Base-by-base conservation (phyloP, 768 basidiomycete genomes). In the Rhodotorula kratochvilovae region DNA sequence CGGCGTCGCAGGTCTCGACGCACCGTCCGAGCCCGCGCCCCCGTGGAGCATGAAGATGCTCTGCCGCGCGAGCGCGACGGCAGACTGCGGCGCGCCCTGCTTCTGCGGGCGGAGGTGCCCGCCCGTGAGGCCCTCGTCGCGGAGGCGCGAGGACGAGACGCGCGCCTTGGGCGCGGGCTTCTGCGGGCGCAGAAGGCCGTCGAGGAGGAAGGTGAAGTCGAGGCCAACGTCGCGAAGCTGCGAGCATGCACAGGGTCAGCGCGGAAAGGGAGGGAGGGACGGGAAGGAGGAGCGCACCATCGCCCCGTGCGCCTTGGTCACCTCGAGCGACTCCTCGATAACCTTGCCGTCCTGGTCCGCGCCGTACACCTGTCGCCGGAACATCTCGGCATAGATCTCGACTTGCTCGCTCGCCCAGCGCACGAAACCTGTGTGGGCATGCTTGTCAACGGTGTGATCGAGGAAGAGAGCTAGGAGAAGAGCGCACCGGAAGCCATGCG, bases 161-260 rank as follows among this genome's bases (percentile, higher is more conserved):
- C 66, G 66, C 13, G 51, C 27, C 25, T 31, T 35, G 21, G 42
- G 19, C 21, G 25, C 13, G 16, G 59, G 45, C 31, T 33, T n/a
- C 31, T 66, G 63, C 23, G 73, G 73, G 3, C 70, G 67, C 6
- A 75, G 53, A 31, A 75, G 68, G 33, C 68, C 78, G 45, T 91
- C 87, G n/a, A 97, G 83, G n/a, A 95, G 83, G 82, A 89, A 92
- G 33, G 89, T 89, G 79, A 97, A 96, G 81, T 96, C 94, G 46
- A 97, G 86, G 4, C 94, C 94, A 77, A 88, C 92, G 77, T 97
- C 94, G 82, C 92, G 88, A 12, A 97, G 83, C 25, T 95, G 85
- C 90, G 92, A 73, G 25, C 59, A 0, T 31, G 56, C 43, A 25
- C 31, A 31, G 31, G 55, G 27, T 46, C 31, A 36, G 46, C 10